phyloP scores from a whole-genome alignment of 768 basidiomycete species.

The Nevesoporus exiguus region DNA sequence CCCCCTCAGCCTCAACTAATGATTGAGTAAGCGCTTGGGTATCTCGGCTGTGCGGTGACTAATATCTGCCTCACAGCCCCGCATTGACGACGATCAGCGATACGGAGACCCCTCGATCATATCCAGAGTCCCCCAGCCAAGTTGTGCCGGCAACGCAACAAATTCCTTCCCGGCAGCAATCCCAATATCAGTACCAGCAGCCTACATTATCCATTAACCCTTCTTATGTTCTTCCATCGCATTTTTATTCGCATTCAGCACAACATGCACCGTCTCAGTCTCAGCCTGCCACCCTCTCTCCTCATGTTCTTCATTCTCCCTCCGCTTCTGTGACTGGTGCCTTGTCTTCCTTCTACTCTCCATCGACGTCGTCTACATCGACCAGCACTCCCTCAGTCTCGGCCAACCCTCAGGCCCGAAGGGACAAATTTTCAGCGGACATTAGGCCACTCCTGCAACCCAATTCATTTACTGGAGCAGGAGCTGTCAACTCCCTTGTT shows the following conservation, averaged over 20 bases:
- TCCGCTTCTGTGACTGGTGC: slow-evolving; percentile 34
- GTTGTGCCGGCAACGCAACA: slow-evolving; percentile 34
- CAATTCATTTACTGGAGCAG: slow-evolving; percentile 62
- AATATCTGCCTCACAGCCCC: slow-evolving; percentile 41
- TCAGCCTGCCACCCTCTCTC: slow-evolving; percentile 63
- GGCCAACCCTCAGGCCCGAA: slow-evolving; percentile 49
- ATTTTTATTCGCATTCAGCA: slow-evolving; percentile 37
- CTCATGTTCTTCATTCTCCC: slow-evolving; percentile 64
- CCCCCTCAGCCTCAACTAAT: slow-evolving; percentile 43
- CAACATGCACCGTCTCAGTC: slow-evolving; percentile 28
- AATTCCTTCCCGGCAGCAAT: slow-evolving; percentile 35
- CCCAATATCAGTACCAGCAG: slow-evolving; percentile 39
- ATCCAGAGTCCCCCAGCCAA: slow-evolving; percentile 42
- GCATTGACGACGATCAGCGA: slow-evolving; percentile 57
- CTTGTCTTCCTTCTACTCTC: slow-evolving; percentile 40
- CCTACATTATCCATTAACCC: slow-evolving; percentile 42
- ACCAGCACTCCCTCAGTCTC: slow-evolving; percentile 27
- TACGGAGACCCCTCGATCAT: slow-evolving; percentile 43
- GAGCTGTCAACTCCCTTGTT: slow-evolving; percentile 62
- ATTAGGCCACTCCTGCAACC: slow-evolving; percentile 58
- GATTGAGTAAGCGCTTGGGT: slow-evolving; percentile 56
- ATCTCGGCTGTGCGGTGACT: slow-evolving; percentile 12
- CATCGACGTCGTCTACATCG: slow-evolving; percentile 31
- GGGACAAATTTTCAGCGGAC: slow-evolving; percentile 47
- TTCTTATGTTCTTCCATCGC: slow-evolving; percentile 37